Evolutionary conservation across 495 filamentous ascomycete species (phyloP).

Genomic region (Evernia prunastri): DNA sequence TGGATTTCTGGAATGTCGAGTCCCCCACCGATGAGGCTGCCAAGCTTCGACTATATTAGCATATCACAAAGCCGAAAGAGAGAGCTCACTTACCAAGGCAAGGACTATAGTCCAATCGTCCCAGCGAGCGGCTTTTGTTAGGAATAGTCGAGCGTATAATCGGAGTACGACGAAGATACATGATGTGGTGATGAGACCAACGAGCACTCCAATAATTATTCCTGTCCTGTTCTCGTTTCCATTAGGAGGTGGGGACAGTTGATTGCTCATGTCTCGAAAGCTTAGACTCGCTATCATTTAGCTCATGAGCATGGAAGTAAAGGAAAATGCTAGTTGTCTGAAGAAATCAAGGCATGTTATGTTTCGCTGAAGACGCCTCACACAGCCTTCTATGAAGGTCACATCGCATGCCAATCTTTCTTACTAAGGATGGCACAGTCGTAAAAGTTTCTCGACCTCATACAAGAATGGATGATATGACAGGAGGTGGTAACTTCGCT

Average conservation of each 20-base stretch:
- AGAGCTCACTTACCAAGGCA: slow-evolving; percentile 6
- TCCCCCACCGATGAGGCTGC: slow-evolving; percentile 12
- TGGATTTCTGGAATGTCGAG: slow-evolving; percentile 7
- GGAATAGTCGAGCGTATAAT: slow-evolving; percentile 6
- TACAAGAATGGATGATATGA: neutral
- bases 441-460: too few relatives aligned
- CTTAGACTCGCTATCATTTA: neutral
- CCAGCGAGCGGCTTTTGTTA: slow-evolving; percentile 8
- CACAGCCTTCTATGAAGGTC: neutral
- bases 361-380: neutral
- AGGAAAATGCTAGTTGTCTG: neutral
- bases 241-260: neutral
- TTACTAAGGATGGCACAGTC: neutral
- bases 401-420: neutral
- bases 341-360: neutral
- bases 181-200: neutral
- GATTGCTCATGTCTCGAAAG: neutral
- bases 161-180: slow-evolving; percentile 6
- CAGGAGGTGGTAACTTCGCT: too few relatives aligned
- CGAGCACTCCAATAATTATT: neutral
- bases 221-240: slow-evolving; percentile 10
- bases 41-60: slow-evolving; percentile 9
- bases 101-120: slow-evolving; percentile 12
- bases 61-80: neutral
- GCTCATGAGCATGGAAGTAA: neutral